Base-by-base conservation (phyloP, 75 land plant genomes). In the Isoetes taiwanensis region DNA sequence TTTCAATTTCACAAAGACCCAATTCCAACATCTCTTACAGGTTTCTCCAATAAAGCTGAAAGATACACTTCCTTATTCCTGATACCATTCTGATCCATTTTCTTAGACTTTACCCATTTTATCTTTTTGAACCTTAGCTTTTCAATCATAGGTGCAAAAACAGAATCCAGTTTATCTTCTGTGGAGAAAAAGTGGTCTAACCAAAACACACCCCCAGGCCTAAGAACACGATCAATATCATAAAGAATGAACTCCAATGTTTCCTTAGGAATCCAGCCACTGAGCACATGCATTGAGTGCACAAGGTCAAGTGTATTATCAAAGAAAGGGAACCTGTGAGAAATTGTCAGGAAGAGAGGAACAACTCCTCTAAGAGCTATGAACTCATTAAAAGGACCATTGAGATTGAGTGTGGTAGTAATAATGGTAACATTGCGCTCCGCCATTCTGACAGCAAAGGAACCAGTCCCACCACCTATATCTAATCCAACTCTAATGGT, bases 321-420 rank as follows among this genome's bases (percentile, higher is more conserved):
- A 23, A 46, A 46, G 50, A 46, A 46, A n/a, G 50, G 50, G 16
- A 46, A 23, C 21, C 50, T 19, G 25, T 46, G 50, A 4, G 25
- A 16, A 23, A 46, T 23, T 6, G 50, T 46, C 12, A 46, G 50
- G 50, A 46, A 46, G n/a, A 46, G 16, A 16, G 50, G 50, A n/a
- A 46, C 50, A 23, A 46, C 21, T 5, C 50, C 50, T 6, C 50
- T 19, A 6, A 46, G 50, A 6, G 50, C 50, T 19, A 46, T 46
- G 16, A 46, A 46, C 50, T 46, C 50, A 23, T 46, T 46, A 23
- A 46, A 46, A 16, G 50, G 50, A 16, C 50, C 50, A 23, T 46
- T 46, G 50, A 46, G 50, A 23, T 46, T 46, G 50, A 46, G 50
- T 8, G 50, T 19, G 50, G 50, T 46, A 23, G 50, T 46, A n/a